These are phyloP conservation scores for Fusarium verticillioides DNA, from an alignment of 2,329 filamentous ascomycete genomes.

Conservation along the genomic window DNA sequence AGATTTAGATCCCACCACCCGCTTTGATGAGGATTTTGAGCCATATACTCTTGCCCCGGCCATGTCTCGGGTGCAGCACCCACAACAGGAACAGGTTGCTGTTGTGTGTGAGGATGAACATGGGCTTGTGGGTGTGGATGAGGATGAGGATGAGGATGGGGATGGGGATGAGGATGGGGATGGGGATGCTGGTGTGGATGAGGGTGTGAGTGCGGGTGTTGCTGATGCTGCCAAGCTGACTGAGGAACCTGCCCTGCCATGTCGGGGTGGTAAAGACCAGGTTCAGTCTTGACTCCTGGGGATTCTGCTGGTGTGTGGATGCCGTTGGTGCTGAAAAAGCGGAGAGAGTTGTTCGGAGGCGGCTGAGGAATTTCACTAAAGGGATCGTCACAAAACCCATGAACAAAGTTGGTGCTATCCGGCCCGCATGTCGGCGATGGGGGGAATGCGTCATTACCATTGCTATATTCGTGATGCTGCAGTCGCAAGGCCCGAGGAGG, in stretches of 20 bases:
- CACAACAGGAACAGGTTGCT: constrained; percentile 29
- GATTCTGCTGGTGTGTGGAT: constrained; percentile 54
- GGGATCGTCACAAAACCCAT: constrained; percentile 53
- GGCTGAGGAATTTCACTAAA: constrained; percentile 49
- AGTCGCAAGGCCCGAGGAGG: constrained; percentile 50
- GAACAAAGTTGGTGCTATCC: constrained; percentile 47
- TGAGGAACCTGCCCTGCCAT: constrained; percentile 33
- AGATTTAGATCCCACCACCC: constrained; percentile 50
- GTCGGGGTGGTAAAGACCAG: constrained; percentile 43
- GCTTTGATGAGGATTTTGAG: constrained; percentile 37
- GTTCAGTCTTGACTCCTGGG: constrained; percentile 50
- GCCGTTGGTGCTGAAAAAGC: constrained; percentile 48
- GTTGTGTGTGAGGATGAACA: constrained; percentile 20
- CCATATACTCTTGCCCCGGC: constrained; percentile 46
- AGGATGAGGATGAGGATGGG: background rate
- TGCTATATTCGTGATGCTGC: constrained; percentile 40
- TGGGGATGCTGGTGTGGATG: constrained; percentile 5
- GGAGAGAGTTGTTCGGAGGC: constrained; percentile 39
- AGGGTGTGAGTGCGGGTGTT: constrained; percentile 37
- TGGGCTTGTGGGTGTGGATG: constrained; percentile 17
- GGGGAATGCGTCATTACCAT: constrained; percentile 40
- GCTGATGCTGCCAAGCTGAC: constrained; percentile 39
- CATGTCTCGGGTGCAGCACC: constrained; percentile 36
- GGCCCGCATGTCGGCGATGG: constrained; percentile 45
- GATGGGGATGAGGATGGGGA: background rate